Conservation (phyloP, 2,329 filamentous ascomycete species). For the Penicillium expansum region DNA sequence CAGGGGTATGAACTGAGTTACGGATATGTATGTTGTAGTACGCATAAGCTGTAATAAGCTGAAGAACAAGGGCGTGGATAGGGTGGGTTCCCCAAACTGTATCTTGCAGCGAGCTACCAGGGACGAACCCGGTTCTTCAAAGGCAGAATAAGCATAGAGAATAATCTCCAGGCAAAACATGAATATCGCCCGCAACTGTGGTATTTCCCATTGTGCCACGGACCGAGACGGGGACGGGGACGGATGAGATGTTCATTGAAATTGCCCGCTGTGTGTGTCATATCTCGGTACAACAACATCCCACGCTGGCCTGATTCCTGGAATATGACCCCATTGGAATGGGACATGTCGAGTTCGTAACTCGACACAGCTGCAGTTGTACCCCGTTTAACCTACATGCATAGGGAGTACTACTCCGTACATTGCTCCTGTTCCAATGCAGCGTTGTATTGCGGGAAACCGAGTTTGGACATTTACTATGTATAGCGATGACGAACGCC, state of each 20-base stretch:
- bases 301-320: not conserved
- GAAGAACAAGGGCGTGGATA: not conserved
- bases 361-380: not conserved
- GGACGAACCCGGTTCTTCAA: not conserved
- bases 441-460: not conserved
- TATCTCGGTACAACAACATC: not conserved
- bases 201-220: not conserved
- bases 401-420: not conserved
- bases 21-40: not conserved
- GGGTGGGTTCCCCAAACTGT: not conserved
- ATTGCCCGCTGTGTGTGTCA: not conserved
- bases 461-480: not conserved
- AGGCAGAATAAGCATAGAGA: not conserved
- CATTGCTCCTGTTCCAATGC: slow-evolving; percentile 9
- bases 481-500: not conserved
- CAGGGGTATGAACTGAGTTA: not conserved
- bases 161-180: not conserved
- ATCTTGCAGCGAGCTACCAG: not conserved
- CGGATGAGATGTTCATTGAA: not conserved
- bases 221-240: not conserved
- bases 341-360: not conserved
- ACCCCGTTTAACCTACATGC: not conserved
- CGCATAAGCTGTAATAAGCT: not conserved
- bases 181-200: not conserved
- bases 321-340: not conserved